phyloP scores from a whole-genome alignment of 768 basidiomycete genomes.

The Hericium alpestre region DNA sequence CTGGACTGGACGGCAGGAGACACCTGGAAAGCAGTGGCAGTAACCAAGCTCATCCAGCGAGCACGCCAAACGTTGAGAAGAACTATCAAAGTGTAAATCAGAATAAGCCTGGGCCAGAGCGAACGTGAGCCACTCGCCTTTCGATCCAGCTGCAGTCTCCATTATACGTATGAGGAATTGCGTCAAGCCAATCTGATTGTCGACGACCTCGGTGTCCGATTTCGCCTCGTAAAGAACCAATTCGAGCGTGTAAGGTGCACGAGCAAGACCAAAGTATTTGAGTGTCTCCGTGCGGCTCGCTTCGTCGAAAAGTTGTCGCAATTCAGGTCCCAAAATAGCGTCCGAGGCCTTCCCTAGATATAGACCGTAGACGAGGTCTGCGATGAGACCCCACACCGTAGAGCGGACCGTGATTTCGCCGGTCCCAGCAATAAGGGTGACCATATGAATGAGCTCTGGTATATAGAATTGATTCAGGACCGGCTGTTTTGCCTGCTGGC shows the following conservation, averaged over 20 bases:
- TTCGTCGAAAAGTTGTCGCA: slow-evolving; percentile 54
- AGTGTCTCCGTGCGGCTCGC: slow-evolving; percentile 47
- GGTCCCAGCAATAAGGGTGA: slow-evolving; percentile 65
- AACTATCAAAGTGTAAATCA: slow-evolving; percentile 8
- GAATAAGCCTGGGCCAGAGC: neutral
- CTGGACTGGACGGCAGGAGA: slow-evolving; percentile 82
- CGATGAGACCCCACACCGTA: slow-evolving; percentile 69
- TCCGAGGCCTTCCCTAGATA: slow-evolving; percentile 53
- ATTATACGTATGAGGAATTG: slow-evolving; percentile 53
- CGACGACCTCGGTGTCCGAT: slow-evolving; percentile 45
- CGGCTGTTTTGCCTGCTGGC: slow-evolving; percentile 53
- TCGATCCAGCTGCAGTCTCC: slow-evolving; percentile 53
- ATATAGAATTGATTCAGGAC: slow-evolving; percentile 68
- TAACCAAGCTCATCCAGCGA: slow-evolving; percentile 85
- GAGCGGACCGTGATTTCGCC: slow-evolving; percentile 69
- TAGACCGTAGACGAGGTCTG: slow-evolving; percentile 75
- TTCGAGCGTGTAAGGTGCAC: slow-evolving; percentile 57
- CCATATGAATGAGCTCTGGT: slow-evolving; percentile 73
- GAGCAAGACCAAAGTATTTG: slow-evolving; percentile 61
- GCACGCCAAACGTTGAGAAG: slow-evolving; percentile 84
- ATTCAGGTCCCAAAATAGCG: slow-evolving; percentile 37
- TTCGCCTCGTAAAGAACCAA: slow-evolving; percentile 46
- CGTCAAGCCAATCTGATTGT: slow-evolving; percentile 56
- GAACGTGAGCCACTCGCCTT: slow-evolving; percentile 37
- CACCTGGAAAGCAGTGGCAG: slow-evolving; percentile 82